Base-by-base conservation (phyloP, 1,284 basidiomycete genomes). In the Veloporphyrellus conicus region DNA sequence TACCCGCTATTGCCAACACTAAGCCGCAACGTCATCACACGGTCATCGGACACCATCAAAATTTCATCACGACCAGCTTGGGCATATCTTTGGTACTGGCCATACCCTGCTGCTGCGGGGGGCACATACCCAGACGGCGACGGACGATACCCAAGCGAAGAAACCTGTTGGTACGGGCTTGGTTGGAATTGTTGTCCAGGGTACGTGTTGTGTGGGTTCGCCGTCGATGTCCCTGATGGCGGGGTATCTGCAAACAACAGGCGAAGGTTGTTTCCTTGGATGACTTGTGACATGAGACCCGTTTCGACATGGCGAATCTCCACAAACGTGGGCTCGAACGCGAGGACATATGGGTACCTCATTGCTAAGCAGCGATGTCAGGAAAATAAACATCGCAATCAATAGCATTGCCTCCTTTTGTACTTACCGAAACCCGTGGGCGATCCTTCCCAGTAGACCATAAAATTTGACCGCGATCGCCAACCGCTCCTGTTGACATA, bases 401-500 rank as follows among this genome's bases (percentile, higher is more conserved):
- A 5, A 18, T 46, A n/a, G 14, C 1, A 45, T 43, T 31, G 18
- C 7, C 18, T 47, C 56, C 43, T 49, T 19, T 45, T 40, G 34
- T 4, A 68, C 86, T 66, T 57, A 95, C 93, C 93, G 63, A 99
- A 99, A 22, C 88, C 85, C 2, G 90, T 90, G 1, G 96, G 96
- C 37, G 78, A 78, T 4, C 96, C 96, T 69, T 99, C 94, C 96
- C 96, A 99, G 59, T 92, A 79, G 20, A 99, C 88, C 76, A 95
- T 91, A 78, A 96, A 98, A 52, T 91, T 85, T 56, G 82, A 86
- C 46, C 92, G 77, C 39, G 93, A 90, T 48, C 93, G 78, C 78
- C 92, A 91, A 11, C 96, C 96, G 57, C 87, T 95, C 74, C 92
- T 93, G 71, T 98, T 96, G 60, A 99, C 93, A 69, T 97, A 99